Conservation (phyloP, 352 stramenopile species). For the Phytophthora uliginosa region DNA sequence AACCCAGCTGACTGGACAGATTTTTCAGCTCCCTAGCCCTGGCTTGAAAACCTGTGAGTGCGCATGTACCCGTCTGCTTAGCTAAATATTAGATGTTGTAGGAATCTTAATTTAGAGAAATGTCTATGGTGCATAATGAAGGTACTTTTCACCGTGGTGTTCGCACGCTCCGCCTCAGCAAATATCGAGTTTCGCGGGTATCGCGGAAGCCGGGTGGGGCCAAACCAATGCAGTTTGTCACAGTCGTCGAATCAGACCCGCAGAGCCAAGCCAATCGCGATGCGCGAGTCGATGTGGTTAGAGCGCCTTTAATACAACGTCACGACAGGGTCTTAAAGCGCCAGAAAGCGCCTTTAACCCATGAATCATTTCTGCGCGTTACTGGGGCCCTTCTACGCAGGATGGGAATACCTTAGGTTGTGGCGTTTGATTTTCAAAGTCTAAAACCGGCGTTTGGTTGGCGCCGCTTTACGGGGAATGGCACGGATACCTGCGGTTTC, state of each 20-base stretch:
- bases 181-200: slow-evolving; percentile 3
- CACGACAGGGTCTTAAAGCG: too few species aligned
- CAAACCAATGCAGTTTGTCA: slow-evolving; percentile 6
- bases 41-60: not conserved
- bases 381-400: too few species aligned
- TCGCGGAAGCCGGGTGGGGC: not conserved
- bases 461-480: too few species aligned
- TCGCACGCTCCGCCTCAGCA: too few species aligned
- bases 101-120: not conserved
- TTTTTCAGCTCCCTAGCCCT: slow-evolving; percentile 27
- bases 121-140: not conserved
- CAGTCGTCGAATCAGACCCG: slow-evolving; percentile 35
- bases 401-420: too few species aligned
- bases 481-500: too few species aligned
- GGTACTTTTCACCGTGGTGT: too few species aligned
- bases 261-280: slow-evolving; percentile 32
- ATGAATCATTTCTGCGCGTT: too few species aligned
- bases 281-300: not conserved
- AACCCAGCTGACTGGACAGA: slow-evolving; percentile 44
- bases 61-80: not conserved
- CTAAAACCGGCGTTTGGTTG: too few species aligned
- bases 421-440: too few species aligned
- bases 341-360: too few species aligned
- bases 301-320: too few species aligned
- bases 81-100: not conserved